Percentiles rank a stretch among this genome's conserved stretches.
These are phyloP conservation scores for Liquidambar formosana DNA, from an alignment of 164 flowering plant genomes.

Conservation along the genomic window DNA sequence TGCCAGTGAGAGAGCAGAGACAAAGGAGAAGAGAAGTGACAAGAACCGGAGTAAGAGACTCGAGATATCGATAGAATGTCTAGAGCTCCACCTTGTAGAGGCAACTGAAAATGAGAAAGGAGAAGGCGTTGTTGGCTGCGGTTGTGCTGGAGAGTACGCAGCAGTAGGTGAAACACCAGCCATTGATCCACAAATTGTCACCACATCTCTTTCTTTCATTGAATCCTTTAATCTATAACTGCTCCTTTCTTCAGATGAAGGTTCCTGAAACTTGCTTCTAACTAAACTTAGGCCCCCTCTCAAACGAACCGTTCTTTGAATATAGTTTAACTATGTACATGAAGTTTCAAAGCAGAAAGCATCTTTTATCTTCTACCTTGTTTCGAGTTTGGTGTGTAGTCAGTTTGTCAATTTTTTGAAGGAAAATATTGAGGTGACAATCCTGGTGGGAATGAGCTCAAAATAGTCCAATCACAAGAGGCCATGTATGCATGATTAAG, in stretches of 20 bases:
- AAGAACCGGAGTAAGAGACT: slow-evolving; percentile 32
- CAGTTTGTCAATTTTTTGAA: no score
- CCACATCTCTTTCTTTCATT: slow-evolving; percentile 2
- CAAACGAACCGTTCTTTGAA: no score
- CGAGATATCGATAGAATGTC: slow-evolving; percentile 23
- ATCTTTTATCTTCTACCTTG: not conserved
- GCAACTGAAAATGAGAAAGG: slow-evolving; percentile 39
- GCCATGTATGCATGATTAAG: not conserved
- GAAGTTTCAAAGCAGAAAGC: no score
- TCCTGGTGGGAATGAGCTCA: not conserved
- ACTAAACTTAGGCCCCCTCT: slow-evolving; percentile 8
- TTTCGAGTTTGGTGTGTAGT: not conserved
- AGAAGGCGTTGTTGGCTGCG: slow-evolving; percentile 39
- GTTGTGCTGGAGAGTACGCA: slow-evolving; percentile 25
- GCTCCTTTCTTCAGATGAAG: slow-evolving; percentile 10
- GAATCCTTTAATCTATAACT: not conserved
- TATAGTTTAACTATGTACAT: no score
- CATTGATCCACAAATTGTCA: slow-evolving; percentile 21
- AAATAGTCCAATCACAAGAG: not conserved
- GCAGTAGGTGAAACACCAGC: slow-evolving; percentile 22
- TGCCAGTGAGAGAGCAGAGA: slow-evolving; percentile 40
- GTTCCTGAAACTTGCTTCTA: not conserved
- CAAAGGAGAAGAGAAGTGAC: slow-evolving; percentile 41
- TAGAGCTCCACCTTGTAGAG: slow-evolving; percentile 35
- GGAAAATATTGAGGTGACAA: not conserved